Conservation (phyloP, 768 basidiomycete species). For the Boletus rufocinnamomeus region DNA sequence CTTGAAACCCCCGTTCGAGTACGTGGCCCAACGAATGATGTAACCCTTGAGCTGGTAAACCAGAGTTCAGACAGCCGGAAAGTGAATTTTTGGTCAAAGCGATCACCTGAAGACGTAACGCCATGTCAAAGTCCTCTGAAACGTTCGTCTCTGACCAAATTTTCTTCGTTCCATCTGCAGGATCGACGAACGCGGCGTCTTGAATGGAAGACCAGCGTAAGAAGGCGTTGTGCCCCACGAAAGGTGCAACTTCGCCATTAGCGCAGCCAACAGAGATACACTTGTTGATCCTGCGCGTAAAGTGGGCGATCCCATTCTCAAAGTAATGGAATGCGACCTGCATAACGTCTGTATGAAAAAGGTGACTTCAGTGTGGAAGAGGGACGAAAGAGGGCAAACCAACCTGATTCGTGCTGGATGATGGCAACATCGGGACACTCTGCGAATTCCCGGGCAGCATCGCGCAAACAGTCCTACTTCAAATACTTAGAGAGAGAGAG, state of each 20-base stretch:
- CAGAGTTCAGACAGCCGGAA: conserved; percentile 60
- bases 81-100: neutral
- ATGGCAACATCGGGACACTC: conserved; percentile 87
- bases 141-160: conserved; percentile 70
- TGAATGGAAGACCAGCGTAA: conserved; percentile 90
- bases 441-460: conserved; percentile 82
- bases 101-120: conserved; percentile 50
- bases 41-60: conserved; percentile 35
- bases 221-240: conserved; percentile 89
- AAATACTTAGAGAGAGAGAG: too few relatives aligned
- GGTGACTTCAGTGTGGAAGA: conserved; percentile 28
- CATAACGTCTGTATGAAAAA: conserved; percentile 67
- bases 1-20: conserved; percentile 85
- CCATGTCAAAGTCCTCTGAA: conserved; percentile 75
- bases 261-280: conserved; percentile 78
- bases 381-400: conserved; percentile 10
- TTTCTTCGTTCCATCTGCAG: conserved; percentile 57
- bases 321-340: conserved; percentile 89
- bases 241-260: conserved; percentile 75
- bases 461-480: conserved; percentile 78
- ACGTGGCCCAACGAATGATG: conserved; percentile 66
- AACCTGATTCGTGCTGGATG: conserved; percentile 86
- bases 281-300: conserved; percentile 88
- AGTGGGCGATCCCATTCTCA: conserved; percentile 91
- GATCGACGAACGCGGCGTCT: conserved; percentile 76